Evolutionary conservation across 306 rosid genomes (phyloP).

Genomic region (Myrica gale): DNA sequence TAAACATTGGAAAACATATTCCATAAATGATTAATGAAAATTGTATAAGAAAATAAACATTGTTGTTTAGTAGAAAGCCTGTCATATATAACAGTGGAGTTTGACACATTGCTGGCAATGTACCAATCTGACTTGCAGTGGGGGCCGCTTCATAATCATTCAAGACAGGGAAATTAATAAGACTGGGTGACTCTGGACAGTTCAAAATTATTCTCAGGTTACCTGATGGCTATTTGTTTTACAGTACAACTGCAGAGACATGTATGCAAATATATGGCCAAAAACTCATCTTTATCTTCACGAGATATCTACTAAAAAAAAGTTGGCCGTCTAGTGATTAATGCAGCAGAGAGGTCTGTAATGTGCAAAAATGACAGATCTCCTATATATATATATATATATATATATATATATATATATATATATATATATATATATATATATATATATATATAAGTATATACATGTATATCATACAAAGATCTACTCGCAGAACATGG

Average conservation of each 20-base stretch:
- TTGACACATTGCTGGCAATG: constrained; percentile 44
- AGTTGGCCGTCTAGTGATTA: not conserved
- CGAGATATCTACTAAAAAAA: not conserved
- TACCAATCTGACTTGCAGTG: constrained; percentile 38
- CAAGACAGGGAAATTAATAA: constrained; percentile 57
- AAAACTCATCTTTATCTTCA: not conserved
- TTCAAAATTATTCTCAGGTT: constrained; percentile 39
- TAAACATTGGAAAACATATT: not conserved
- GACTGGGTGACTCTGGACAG: constrained; percentile 40
- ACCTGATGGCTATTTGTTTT: constrained; percentile 32
- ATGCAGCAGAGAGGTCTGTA: not conserved
- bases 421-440: not conserved
- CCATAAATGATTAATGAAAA: not conserved
- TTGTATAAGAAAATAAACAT: not conserved
- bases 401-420: no score
- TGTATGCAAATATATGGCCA: constrained; percentile 20
- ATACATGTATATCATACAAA: not conserved
- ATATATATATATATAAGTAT: not conserved
- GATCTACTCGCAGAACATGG: not conserved
- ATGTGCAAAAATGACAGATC: not conserved
- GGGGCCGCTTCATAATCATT: constrained; percentile 56
- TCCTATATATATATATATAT: not conserved
- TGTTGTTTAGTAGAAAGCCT: not conserved
- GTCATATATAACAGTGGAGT: constrained; percentile 26
- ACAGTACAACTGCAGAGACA: constrained; percentile 30